Evolutionary conservation across 176 grass and related monocot genomes (phyloP), one percentile per base, ranked within the genome.

Genomic region (Tillandsia fasciculata): DNA sequence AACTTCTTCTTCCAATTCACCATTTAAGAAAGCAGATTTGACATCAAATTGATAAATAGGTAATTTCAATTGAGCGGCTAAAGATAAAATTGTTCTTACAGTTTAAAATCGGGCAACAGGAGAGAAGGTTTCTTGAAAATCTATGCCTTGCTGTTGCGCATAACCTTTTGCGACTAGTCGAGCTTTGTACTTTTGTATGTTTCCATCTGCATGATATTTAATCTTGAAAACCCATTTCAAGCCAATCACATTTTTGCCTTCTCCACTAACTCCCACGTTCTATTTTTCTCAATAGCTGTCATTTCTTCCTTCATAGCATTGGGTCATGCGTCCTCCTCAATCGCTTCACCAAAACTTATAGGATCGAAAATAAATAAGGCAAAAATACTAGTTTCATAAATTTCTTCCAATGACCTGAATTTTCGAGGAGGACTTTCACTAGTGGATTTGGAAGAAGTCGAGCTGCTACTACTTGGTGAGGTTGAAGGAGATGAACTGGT

Each of bases 21-120:
- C 71, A 57, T 73, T 73, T 1, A 73, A 24, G 48, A 73, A 73
- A 0, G 22, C 22, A 11, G 51, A 73, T 2, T 65, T 75, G 1
- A 75, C 58, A 75, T 75, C 72, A 64, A 52, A 65, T 66, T 75
- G 29, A 6, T 71, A 71, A 2, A 71, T n/a, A 3, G 2, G 50
- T 71, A 24, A 7, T 20, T 54, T 71, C 50, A 54, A 54, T 56
- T 71, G 49, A 53, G 69, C 50, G 26, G 49, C 12, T 14, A 56
- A n/a, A 3, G 53, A 12, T n/a, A 56, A 56, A 12, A 56, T 14
- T 0, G n/a, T 14, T n/a, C 53, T 56, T n/a, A 15, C 12, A 14
- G 53, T 56, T n/a, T 56, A 0, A 56, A 56, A 56, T 56, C 53
- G 13, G 12, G 53, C 53, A 2, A 56, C 12, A 2, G 12, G 53